Evolutionary conservation across 2,329 filamentous ascomycete species (phyloP), one percentile per base, ranked within the genome.

Genomic region (Juglanconis oblonga): DNA sequence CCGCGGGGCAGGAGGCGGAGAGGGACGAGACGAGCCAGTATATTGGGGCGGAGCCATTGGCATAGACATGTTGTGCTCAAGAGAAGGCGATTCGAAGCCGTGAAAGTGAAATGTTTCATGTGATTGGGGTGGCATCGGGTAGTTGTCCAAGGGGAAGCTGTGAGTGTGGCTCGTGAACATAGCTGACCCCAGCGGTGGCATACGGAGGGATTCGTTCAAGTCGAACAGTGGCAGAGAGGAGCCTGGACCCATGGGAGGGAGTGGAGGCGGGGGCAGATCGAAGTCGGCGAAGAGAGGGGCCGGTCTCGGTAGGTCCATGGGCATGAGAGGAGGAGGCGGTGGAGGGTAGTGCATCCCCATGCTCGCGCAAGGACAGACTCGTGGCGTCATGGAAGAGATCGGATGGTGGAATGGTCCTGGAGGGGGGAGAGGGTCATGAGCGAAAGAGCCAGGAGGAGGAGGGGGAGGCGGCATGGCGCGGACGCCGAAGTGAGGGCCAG

Each of bases 1-100:
- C 45, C 52, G 36, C 6, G 59, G 59, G 0, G 59, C 33, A 11
- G 59, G 51, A 1, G 58, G 58, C 3, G 59, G 59, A 2, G 36
- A 44, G 14, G 6, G 35, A 13, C 17, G 24, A 9, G 49, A 33
- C 29, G 50, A 52, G 13, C 33, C 32, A 33, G 45, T 48, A 48
- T 24, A 29, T 17, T 48, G 45, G 17, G 35, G 38, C 38, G 38
- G 38, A 42, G 38, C 38, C 38, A 42, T 42, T 24, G 24, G 24
- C 24, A 24, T 24, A 24, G 24, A 24, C 24, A 24, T 24, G 2
- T 24, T 24, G 2, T 24, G 24, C 24, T 24, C 24, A 24, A 24
- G 24, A 24, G 24, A 24, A 24, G 24, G 24, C 24, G 24, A 24
- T 24, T 24, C 24, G 24, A 24, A 24, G 24, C 24, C 24, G 24